These are phyloP conservation scores for Filobasidium floriforme DNA, from an alignment of 768 basidiomycete species.

Conservation along the genomic window DNA sequence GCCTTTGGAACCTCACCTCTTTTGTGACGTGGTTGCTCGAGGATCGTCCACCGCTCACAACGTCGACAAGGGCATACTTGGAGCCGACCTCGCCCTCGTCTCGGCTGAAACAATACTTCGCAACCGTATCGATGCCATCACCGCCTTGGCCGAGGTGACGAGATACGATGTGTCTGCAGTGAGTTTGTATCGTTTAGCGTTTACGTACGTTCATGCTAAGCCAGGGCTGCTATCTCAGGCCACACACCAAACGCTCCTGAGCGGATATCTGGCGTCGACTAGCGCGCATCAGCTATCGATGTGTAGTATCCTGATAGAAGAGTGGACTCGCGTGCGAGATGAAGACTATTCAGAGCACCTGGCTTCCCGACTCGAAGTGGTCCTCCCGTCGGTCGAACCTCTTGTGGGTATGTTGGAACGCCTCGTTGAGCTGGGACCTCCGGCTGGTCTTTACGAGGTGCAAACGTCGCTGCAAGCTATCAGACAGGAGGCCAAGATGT, in stretches of 20 bases:
- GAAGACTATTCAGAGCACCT: conserved; percentile 33
- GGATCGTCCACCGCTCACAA: conserved; percentile 63
- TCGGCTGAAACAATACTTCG: conserved; percentile 66
- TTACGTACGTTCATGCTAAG: neutral
- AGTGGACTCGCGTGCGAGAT: conserved; percentile 67
- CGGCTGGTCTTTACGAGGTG: conserved; percentile 85
- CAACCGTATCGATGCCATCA: conserved; percentile 69
- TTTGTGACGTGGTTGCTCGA: conserved; percentile 51
- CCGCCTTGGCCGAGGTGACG: conserved; percentile 68
- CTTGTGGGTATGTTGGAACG: conserved; percentile 61
- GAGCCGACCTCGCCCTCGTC: conserved; percentile 79
- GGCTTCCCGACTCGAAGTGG: conserved; percentile 30
- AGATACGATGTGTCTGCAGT: conserved; percentile 52
- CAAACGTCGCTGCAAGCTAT: conserved; percentile 43
- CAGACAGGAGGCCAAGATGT: conserved; percentile 7
- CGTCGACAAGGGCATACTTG: conserved; percentile 91
- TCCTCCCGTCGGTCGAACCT: conserved; percentile 58
- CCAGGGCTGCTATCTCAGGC: neutral
- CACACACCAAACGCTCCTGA: conserved; percentile 49
- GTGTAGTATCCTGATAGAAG: conserved; percentile 75
- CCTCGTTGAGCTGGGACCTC: conserved; percentile 67
- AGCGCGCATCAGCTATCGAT: conserved; percentile 88
- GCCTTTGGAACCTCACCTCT: conserved; percentile 61
- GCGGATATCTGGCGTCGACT: conserved; percentile 72
- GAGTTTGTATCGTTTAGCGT: neutral